Evolutionary conservation across 1,284 basidiomycete genomes (phyloP).

Genomic region (Fomitopsis palustris): DNA sequence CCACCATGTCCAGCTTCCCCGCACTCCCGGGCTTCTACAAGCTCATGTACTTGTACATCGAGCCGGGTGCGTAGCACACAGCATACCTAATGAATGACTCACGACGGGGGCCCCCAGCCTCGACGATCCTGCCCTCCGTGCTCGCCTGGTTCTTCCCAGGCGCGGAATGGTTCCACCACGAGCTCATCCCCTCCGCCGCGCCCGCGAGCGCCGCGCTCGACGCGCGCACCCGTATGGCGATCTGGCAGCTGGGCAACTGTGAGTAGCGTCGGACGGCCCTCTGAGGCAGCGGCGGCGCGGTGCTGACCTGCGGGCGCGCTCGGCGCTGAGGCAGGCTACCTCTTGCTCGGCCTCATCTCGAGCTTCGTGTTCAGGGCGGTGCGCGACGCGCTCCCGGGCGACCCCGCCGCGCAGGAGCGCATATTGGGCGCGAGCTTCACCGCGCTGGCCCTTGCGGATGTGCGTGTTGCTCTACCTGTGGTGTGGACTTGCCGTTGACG

Average conservation of each 20-base stretch:
- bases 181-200: slow-evolving; percentile 52
- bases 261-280: too few relatives aligned
- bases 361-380: slow-evolving; percentile 70
- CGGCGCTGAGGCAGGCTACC: too few relatives aligned
- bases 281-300: too few relatives aligned
- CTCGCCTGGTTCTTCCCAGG: slow-evolving; percentile 62
- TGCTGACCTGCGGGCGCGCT: too few relatives aligned
- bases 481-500: neutral
- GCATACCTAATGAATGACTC: neutral
- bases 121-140: slow-evolving; percentile 55
- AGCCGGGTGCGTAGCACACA: slow-evolving; percentile 46
- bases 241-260: slow-evolving; percentile 76
- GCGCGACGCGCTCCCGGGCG: slow-evolving; percentile 54
- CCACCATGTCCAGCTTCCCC: slow-evolving; percentile 41
- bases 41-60: slow-evolving; percentile 63
- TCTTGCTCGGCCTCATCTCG: slow-evolving; percentile 64
- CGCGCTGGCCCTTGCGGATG: slow-evolving; percentile 71
- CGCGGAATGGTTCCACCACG: slow-evolving; percentile 66
- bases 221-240: slow-evolving; percentile 56
- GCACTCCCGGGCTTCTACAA: slow-evolving; percentile 69
- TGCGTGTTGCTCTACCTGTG: slow-evolving; percentile 33
- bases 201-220: slow-evolving; percentile 37
- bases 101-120: slow-evolving; percentile 34
- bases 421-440: slow-evolving; percentile 63
- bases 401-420: slow-evolving; percentile 64